phyloP scores from a whole-genome alignment of 2,329 filamentous ascomycete genomes.

The Aspergillus brunneoviolaceus region DNA sequence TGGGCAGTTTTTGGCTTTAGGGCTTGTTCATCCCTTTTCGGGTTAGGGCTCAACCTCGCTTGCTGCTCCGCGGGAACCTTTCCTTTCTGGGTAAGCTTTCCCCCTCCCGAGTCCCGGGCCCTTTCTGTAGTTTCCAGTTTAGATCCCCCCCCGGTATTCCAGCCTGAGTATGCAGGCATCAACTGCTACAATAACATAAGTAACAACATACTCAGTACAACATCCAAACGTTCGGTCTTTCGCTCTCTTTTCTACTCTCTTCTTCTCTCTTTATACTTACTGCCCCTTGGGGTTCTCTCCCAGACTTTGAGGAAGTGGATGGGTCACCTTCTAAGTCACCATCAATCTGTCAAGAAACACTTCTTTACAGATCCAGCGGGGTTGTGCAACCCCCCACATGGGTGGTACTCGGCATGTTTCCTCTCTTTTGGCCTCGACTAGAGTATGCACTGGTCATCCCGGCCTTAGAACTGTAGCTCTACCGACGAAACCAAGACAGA shows the following conservation, averaged over 20 bases:
- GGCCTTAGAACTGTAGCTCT: not conserved
- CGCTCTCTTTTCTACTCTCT: not conserved
- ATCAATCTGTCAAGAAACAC: no score
- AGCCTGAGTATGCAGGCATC: not conserved
- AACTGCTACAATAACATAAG: not conserved
- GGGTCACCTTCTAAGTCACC: no score
- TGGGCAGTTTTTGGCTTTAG: conserved; percentile 40
- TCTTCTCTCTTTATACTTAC: not conserved
- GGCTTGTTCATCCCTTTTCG: conserved; percentile 32
- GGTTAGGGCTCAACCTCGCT: conserved; percentile 45
- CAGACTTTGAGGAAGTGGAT: no score
- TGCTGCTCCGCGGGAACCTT: conserved; percentile 25
- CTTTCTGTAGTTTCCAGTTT: no score
- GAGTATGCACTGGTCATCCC: not conserved
- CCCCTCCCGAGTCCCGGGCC: conserved; percentile 11
- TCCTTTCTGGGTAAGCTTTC: conserved; percentile 20
- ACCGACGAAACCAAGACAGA: not conserved
- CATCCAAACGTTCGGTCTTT: not conserved
- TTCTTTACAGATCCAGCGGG: not conserved
- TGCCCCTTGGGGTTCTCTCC: no score
- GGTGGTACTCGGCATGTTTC: not conserved
- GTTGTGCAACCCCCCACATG: not conserved
- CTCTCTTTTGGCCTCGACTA: not conserved
- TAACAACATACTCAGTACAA: not conserved
- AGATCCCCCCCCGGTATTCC: conserved; percentile 3